phyloP scores from a whole-genome alignment of 2,329 filamentous ascomycete species.

The Periconia macrospinosa region DNA sequence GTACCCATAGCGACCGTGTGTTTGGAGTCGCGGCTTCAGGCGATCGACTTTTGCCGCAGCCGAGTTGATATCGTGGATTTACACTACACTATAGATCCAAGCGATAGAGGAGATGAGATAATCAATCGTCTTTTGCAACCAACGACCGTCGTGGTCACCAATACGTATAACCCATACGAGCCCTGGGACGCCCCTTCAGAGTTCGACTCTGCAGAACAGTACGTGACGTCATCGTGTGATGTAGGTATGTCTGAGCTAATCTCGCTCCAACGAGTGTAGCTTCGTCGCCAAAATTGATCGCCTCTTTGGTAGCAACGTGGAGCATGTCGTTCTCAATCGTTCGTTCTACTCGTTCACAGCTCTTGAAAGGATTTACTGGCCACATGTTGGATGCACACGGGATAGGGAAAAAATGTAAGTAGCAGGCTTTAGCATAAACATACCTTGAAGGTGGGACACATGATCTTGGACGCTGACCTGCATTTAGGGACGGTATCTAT shows the following conservation, averaged over 20 bases:
- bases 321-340: slow-evolving; percentile 4
- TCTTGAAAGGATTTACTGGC: slow-evolving; percentile 5
- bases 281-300: slow-evolving; percentile 5
- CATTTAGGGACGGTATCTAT: background rate
- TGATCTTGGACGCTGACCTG: background rate
- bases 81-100: slow-evolving; percentile 3
- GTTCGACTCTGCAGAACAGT: slow-evolving; percentile 7
- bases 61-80: slow-evolving; percentile 1
- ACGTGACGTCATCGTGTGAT: background rate
- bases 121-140: slow-evolving; percentile 3
- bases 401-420: background rate
- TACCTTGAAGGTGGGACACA: too few relatives aligned
- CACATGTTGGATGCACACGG: slow-evolving; percentile 1
- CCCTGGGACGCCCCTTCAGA: background rate
- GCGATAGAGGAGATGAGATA: slow-evolving; percentile 5
- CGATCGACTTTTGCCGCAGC: slow-evolving; percentile 4
- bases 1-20: slow-evolving; percentile 8
- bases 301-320: slow-evolving; percentile 6
- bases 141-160: slow-evolving; percentile 4
- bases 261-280: slow-evolving; percentile 4
- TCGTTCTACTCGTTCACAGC: background rate
- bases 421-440: background rate
- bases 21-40: slow-evolving; percentile 6
- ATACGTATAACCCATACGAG: background rate
- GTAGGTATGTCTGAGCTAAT: too few relatives aligned